Conservation (phyloP, 345 rosid genomes). For the Leavenworthia alabamica region DNA sequence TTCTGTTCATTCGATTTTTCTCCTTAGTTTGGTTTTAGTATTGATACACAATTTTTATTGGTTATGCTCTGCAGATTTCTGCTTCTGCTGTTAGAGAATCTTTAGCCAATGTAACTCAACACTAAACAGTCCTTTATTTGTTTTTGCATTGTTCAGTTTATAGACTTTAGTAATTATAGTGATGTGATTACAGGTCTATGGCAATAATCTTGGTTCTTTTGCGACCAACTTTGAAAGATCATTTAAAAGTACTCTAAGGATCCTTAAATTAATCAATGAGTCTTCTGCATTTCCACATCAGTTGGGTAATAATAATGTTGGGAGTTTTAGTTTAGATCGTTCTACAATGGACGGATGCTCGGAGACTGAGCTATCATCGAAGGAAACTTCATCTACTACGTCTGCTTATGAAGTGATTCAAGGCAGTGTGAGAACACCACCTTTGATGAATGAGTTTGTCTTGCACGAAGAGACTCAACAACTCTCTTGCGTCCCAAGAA, state of each 20-base stretch:
- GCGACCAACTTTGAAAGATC: slow-evolving; percentile 69
- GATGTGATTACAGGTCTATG: slow-evolving; percentile 58
- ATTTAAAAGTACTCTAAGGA: slow-evolving; percentile 74
- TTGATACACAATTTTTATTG: not conserved
- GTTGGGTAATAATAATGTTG: slow-evolving; percentile 19
- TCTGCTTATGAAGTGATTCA: slow-evolving; percentile 34
- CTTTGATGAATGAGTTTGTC: slow-evolving; percentile 37
- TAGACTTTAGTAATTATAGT: not conserved
- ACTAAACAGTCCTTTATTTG: not conserved
- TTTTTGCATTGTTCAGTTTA: not conserved
- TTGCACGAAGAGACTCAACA: slow-evolving; percentile 34
- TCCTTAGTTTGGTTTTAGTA: not conserved
- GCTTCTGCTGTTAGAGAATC: slow-evolving; percentile 80
- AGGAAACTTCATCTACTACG: slow-evolving; percentile 19
- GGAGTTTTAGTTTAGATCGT: slow-evolving; percentile 21
- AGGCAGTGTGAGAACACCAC: slow-evolving; percentile 21
- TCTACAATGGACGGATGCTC: slow-evolving; percentile 28
- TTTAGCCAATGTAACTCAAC: slow-evolving; percentile 80
- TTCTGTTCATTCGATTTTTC: not conserved
- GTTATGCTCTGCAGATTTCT: slow-evolving; percentile 58
- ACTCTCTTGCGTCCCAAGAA: slow-evolving; percentile 31
- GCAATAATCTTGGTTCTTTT: slow-evolving; percentile 58
- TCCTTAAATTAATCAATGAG: slow-evolving; percentile 63
- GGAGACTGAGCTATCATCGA: slow-evolving; percentile 28
- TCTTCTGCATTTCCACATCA: slow-evolving; percentile 36